Evolutionary conservation across 2,329 filamentous ascomycete species (phyloP), one percentile per base, ranked within the genome.

Genomic region (Fusarium vanettenii): DNA sequence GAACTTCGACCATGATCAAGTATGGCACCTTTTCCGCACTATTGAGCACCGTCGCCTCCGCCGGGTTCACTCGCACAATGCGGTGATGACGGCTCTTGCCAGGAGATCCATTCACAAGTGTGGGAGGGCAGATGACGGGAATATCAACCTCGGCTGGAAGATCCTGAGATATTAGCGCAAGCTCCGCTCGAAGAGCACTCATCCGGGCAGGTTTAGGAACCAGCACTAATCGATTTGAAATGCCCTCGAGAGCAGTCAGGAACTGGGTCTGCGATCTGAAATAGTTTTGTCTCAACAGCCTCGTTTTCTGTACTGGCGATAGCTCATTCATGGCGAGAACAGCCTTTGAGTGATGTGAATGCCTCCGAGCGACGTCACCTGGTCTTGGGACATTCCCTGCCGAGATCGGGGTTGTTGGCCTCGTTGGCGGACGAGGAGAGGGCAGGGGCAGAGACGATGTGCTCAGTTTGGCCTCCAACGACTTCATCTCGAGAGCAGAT

Each of bases 21-120:
- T 95, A 97, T 1, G 94, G 94, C 52, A 97, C 94, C 80, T 95
- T 93, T 81, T 97, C 94, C 6, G 94, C 94, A 80, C 94, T 97
- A 82, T 97, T 97, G 61, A 97, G 85, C 64, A 95, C 94, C 1
- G 94, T 96, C 7, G 94, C 92, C 82, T 97, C 94, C 2, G 93
- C 93, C 8, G 94, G 94, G 79, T 95, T 97, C 60, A 97, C 87
- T 41, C 94, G 90, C 55, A 97, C 94, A 69, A 97, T 95, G 39
- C 94, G 91, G 80, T 97, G 94, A 81, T 97, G 94, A 64, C 90
- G 90, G 79, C 94, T 95, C 79, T 91, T 92, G 29, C 92, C 90
- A 3, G 93, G 90, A n/a, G 90, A 89, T 25, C 94, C 93, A 82
- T 94, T 89, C 13, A 93, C 88, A 59, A 96, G 83, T 0, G 91